Evolutionary conservation across 148 eudicot genomes (phyloP).

Genomic region (Nyssa sinensis): DNA sequence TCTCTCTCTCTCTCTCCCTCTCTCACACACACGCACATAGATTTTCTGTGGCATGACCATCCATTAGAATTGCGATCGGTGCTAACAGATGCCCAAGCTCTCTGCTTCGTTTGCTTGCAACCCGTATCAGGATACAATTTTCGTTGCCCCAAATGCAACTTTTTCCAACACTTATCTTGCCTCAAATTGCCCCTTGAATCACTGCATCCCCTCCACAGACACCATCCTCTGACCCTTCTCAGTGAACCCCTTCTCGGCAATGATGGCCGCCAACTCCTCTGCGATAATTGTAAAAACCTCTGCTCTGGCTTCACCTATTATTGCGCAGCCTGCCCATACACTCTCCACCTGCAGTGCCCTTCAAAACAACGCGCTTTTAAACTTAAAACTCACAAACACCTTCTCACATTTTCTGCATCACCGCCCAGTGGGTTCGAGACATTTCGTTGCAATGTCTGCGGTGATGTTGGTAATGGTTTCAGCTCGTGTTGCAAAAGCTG

Average conservation of each 20-base stretch:
- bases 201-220: conserved; percentile 5
- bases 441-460: conserved; percentile 2
- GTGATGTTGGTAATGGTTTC: background rate
- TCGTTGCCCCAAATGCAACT: conserved; percentile 5
- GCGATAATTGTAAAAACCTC: background rate
- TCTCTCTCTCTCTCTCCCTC: too few species aligned
- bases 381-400: conserved; percentile 3
- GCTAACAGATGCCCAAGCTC: background rate
- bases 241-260: background rate
- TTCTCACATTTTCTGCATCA: background rate
- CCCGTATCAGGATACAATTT: conserved; percentile 9
- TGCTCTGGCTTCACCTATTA: conserved; percentile 12
- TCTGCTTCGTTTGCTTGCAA: conserved; percentile 7
- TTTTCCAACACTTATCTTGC: conserved; percentile 7
- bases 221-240: conserved; percentile 8
- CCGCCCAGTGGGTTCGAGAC: background rate
- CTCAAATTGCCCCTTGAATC: conserved; percentile 12
- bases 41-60: conserved; percentile 10
- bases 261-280: background rate
- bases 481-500: background rate
- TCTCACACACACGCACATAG: too few species aligned
- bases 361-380: background rate
- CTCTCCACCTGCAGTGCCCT: conserved; percentile 11
- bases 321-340: background rate
- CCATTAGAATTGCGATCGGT: background rate